Conservation (phyloP, 164 flowering plant species). For the Macadamia integrifolia region DNA sequence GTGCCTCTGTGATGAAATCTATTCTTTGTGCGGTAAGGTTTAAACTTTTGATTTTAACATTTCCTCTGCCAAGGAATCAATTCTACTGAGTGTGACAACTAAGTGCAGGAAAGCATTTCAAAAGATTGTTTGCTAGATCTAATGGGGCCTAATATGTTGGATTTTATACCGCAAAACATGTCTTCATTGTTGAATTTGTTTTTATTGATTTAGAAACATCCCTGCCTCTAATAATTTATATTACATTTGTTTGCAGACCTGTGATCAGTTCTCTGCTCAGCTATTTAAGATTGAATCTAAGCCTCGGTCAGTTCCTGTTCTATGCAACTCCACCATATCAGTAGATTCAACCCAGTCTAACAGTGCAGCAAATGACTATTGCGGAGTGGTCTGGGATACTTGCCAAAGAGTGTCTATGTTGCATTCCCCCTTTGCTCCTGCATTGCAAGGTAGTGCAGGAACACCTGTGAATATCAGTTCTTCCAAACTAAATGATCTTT, state of each 20-base stretch:
- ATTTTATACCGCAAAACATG: background rate
- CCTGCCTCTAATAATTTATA: background rate
- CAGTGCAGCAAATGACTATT: conserved; percentile 42
- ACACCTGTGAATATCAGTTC: conserved; percentile 34
- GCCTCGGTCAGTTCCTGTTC: conserved; percentile 52
- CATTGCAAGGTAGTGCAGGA: conserved; percentile 54
- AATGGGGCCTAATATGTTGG: background rate
- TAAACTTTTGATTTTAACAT: background rate
- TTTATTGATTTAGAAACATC: background rate
- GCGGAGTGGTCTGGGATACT: conserved; percentile 71
- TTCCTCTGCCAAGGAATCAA: no score
- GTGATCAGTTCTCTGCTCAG: conserved; percentile 80
- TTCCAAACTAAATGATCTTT: conserved; percentile 56
- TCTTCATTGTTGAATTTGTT: background rate
- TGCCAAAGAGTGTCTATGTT: conserved; percentile 61
- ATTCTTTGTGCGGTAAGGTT: conserved; percentile 72
- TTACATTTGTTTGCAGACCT: conserved; percentile 43
- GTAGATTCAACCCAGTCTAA: conserved; percentile 41
- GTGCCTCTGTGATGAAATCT: conserved; percentile 71
- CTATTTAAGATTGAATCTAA: conserved; percentile 39
- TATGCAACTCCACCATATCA: conserved; percentile 68
- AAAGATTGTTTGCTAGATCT: background rate
- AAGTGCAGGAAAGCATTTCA: no score
- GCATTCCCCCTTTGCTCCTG: conserved; percentile 68
- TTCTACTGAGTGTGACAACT: no score